A percentile compares a stretch with the other conserved stretches of the same genome.
Conservation (phyloP, 1,284 basidiomycete genomes). For the Malassezia dermatis region DNA sequence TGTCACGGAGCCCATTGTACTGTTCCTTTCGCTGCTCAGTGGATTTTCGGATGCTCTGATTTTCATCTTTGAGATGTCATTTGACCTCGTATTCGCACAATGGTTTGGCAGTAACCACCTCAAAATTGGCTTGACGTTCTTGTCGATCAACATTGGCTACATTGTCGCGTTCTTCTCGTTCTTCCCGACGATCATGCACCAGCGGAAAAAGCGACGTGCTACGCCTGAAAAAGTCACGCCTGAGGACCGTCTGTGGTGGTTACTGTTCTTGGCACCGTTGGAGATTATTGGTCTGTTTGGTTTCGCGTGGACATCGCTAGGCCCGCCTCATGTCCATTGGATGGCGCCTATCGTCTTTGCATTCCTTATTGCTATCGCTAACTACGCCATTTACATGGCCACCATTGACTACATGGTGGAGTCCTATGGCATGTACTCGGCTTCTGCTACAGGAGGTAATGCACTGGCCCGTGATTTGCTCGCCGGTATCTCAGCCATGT, state of each 20-base stretch:
- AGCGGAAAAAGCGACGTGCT: conserved; percentile 28
- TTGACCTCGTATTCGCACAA: conserved; percentile 49
- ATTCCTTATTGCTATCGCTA: conserved; percentile 49
- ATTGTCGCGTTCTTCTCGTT: conserved; percentile 48
- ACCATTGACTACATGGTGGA: conserved; percentile 50
- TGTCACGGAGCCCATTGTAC: conserved; percentile 50
- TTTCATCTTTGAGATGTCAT: conserved; percentile 50
- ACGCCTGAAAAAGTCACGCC: conserved; percentile 41
- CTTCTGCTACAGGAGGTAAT: conserved; percentile 49
- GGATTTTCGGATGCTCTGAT: conserved; percentile 50
- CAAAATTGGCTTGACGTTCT: conserved; percentile 47
- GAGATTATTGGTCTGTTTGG: conserved; percentile 50
- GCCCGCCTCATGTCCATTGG: conserved; percentile 48
- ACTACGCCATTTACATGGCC: conserved; percentile 41
- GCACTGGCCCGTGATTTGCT: conserved; percentile 46
- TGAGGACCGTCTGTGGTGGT: conserved; percentile 48
- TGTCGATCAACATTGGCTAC: conserved; percentile 50
- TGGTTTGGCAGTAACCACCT: conserved; percentile 47
- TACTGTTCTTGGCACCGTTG: conserved; percentile 48
- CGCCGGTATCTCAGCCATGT: conserved; percentile 50
- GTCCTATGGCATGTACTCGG: conserved; percentile 50
- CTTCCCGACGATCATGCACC: conserved; percentile 44
- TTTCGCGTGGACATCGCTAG: conserved; percentile 50
- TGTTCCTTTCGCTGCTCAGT: conserved; percentile 49
- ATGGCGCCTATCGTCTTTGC: conserved; percentile 50